Percentiles rank a stretch among this genome's conserved stretches.
phyloP scores from a whole-genome alignment of 192 early-diverging fungal species.

The Rhizoclosmatium globosum region DNA sequence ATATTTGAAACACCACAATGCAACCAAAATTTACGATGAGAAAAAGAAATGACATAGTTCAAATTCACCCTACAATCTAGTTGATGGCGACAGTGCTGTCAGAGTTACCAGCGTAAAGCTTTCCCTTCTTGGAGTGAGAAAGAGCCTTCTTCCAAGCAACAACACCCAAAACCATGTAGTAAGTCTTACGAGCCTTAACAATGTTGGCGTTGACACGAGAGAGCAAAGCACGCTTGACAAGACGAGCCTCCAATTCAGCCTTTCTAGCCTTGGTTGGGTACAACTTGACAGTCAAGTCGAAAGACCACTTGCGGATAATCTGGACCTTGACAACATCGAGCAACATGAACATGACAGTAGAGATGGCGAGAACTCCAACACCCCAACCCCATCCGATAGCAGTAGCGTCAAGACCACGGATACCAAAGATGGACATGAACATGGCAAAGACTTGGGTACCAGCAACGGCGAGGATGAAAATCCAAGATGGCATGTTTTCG shows the following conservation, averaged over 20 bases:
- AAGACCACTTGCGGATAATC: conserved; percentile 85
- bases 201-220: conserved; percentile 39
- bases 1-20: no score
- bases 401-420: conserved; percentile 40
- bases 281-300: conserved; percentile 86
- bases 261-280: conserved; percentile 75
- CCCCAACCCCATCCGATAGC: conserved; percentile 73
- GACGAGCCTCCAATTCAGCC: conserved; percentile 59
- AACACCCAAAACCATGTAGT: conserved; percentile 28
- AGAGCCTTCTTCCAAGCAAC: conserved; percentile 34
- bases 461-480: conserved; percentile 82
- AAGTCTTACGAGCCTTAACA: conserved; percentile 45
- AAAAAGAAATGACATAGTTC: no score
- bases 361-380: conserved; percentile 74
- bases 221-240: conserved; percentile 3
- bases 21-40: no score
- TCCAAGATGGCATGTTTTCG: conserved; percentile 81
- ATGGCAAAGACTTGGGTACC: conserved; percentile 93
- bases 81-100: not conserved
- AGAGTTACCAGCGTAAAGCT: not conserved
- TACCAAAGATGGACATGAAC: conserved; percentile 85
- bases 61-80: not conserved
- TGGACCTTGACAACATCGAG: conserved; percentile 91
- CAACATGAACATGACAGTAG: conserved; percentile 81
- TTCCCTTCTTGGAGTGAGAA: not conserved